Percentiles rank a stretch among this genome's conserved stretches.
phyloP scores from a whole-genome alignment of 1,139 yeast species.

The Geotrichum bryndzae region DNA sequence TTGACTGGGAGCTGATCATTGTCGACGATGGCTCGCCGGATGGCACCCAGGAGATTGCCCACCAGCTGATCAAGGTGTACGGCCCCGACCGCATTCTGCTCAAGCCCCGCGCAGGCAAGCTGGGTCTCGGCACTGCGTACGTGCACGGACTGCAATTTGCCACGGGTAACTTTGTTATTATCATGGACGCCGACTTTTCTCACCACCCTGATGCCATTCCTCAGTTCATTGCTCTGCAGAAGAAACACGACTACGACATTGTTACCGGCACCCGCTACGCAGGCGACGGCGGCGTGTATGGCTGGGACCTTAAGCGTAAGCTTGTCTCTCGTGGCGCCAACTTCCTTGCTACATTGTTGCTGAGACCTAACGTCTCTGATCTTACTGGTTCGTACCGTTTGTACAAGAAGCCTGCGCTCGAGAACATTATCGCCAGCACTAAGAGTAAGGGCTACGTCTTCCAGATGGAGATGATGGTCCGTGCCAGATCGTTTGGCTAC shows the following conservation, averaged over 20 bases:
- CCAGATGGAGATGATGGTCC: slow-evolving; percentile 88
- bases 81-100: slow-evolving; percentile 61
- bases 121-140: slow-evolving; percentile 78
- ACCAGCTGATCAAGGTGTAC: slow-evolving; percentile 55
- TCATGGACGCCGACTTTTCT: slow-evolving; percentile 84
- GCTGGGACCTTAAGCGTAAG: slow-evolving; percentile 81
- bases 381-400: slow-evolving; percentile 75
- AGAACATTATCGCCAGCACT: slow-evolving; percentile 62
- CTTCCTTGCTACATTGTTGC: slow-evolving; percentile 64
- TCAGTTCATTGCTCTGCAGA: slow-evolving; percentile 63
- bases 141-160: slow-evolving; percentile 71
- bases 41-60: slow-evolving; percentile 72
- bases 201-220: slow-evolving; percentile 79
- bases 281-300: slow-evolving; percentile 78
- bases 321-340: slow-evolving; percentile 78
- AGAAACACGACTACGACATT: slow-evolving; percentile 59
- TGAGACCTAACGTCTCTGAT: slow-evolving; percentile 70
- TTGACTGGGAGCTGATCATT: slow-evolving; percentile 73
- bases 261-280: slow-evolving; percentile 84
- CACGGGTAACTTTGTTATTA: slow-evolving; percentile 69
- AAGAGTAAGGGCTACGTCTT: slow-evolving; percentile 77
- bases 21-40: slow-evolving; percentile 82
- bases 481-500: slow-evolving; percentile 67
- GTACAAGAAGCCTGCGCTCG: slow-evolving; percentile 64
- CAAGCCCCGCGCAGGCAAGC: slow-evolving; percentile 71